Conservation (phyloP, 371 early-diverging fungal genomes). For the Syncephalastrum sp. region DNA sequence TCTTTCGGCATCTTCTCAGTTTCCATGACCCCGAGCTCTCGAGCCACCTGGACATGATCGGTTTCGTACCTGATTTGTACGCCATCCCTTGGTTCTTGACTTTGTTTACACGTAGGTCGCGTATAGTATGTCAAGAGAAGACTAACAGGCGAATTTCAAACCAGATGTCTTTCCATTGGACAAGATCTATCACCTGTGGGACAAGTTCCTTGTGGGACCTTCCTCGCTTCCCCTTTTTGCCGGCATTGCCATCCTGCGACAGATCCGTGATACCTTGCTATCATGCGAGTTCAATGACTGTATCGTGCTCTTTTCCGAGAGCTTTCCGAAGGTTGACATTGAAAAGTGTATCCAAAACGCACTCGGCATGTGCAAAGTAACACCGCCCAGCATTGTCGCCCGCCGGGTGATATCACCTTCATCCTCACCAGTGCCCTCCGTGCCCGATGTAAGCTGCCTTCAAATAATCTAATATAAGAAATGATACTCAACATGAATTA, state of each 20-base stretch:
- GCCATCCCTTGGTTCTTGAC: constrained; percentile 88
- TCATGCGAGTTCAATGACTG: constrained; percentile 68
- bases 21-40: constrained; percentile 79
- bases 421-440: constrained; percentile 2
- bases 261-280: constrained; percentile 58
- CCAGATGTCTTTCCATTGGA: constrained; percentile 78
- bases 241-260: constrained; percentile 70
- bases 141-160: background rate
- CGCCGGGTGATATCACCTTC: constrained; percentile 10
- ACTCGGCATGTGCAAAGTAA: constrained; percentile 67
- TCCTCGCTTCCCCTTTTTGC: constrained; percentile 65
- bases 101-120: constrained; percentile 71
- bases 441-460: background rate
- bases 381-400: constrained; percentile 52
- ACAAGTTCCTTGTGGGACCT: constrained; percentile 67
- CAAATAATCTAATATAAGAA: background rate
- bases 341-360: constrained; percentile 70
- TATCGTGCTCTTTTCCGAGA: constrained; percentile 61
- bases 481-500: background rate
- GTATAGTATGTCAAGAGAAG: background rate
- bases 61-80: constrained; percentile 72
- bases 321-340: constrained; percentile 71
- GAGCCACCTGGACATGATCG: constrained; percentile 61
- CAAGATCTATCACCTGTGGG: constrained; percentile 80
- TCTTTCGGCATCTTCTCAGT: constrained; percentile 64